Percentiles rank a stretch among this genome's conserved stretches.
These are phyloP conservation scores for Monilinia fructigena DNA, from an alignment of 2,329 filamentous ascomycete genomes.

Conservation along the genomic window DNA sequence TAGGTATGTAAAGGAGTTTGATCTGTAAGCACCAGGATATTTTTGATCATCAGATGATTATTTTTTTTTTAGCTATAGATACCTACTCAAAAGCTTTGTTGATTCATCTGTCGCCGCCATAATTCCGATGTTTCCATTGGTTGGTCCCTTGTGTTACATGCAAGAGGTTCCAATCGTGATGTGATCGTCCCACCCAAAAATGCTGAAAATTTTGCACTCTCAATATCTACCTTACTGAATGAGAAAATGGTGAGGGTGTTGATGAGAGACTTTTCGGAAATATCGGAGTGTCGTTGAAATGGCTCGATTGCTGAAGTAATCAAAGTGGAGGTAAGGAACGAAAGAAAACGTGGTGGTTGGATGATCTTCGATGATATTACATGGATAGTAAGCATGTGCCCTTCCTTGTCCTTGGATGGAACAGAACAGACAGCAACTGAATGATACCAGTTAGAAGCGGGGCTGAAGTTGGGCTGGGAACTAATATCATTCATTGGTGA, in stretches of 20 bases:
- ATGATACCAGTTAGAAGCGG: too few relatives aligned
- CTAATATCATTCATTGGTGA: too few relatives aligned
- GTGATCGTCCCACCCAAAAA: background rate
- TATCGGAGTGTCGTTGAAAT: conserved; percentile 17
- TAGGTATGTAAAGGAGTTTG: background rate
- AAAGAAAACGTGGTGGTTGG: conserved; percentile 16
- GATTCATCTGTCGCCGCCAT: background rate
- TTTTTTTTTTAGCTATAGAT: background rate
- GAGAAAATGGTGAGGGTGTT: conserved; percentile 11
- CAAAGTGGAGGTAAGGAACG: background rate
- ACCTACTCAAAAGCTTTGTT: background rate
- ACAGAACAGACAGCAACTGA: background rate
- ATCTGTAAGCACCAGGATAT: conserved; percentile 7
- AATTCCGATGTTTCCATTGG: conserved; percentile 1
- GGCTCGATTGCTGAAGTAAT: conserved; percentile 4
- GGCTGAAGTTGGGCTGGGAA: too few relatives aligned
- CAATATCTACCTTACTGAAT: background rate
- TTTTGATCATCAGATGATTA: conserved; percentile 15
- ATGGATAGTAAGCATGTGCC: background rate
- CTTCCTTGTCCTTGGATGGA: background rate
- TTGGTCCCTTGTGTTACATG: background rate
- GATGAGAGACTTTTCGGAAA: conserved; percentile 13
- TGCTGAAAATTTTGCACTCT: background rate
- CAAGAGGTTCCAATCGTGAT: conserved; percentile 9
- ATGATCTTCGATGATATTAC: conserved; percentile 5